A percentile compares a stretch with the other conserved stretches of the same genome.
These are phyloP conservation scores for Heritiera littoralis DNA, from an alignment of 345 rosid species.

Conservation along the genomic window DNA sequence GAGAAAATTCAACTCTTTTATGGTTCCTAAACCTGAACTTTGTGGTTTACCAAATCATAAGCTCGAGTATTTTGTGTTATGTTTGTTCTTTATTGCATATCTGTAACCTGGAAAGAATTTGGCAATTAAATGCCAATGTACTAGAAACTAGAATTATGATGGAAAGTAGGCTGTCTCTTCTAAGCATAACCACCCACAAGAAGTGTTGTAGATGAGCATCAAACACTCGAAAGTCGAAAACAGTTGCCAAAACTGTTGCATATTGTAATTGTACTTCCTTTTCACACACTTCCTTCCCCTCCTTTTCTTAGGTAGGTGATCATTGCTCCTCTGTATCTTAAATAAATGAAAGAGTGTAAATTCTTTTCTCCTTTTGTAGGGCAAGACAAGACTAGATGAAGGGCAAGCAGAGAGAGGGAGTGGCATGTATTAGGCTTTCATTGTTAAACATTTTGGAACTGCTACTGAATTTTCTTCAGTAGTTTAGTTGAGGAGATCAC, in stretches of 20 bases:
- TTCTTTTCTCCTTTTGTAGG: conserved; percentile 73
- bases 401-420: conserved; percentile 51
- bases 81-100: neutral
- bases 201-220: neutral
- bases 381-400: conserved; percentile 86
- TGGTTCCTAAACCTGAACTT: neutral
- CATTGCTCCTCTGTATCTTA: too few relatives aligned
- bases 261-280: neutral
- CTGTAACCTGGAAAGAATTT: neutral
- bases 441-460: conserved; percentile 28
- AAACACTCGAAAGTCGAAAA: neutral
- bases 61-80: neutral
- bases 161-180: neutral
- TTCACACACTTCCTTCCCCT: neutral
- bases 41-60: neutral
- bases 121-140: neutral
- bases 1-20: neutral
- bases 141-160: neutral
- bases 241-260: neutral
- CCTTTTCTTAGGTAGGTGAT: too few relatives aligned
- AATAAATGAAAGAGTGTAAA: neutral
- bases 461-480: conserved; percentile 16
- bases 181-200: neutral
- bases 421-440: conserved; percentile 39
- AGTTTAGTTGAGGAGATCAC: conserved; percentile 20